Base-by-base conservation (phyloP, 495 filamentous ascomycete species). In the Daldinia vernicosa region DNA sequence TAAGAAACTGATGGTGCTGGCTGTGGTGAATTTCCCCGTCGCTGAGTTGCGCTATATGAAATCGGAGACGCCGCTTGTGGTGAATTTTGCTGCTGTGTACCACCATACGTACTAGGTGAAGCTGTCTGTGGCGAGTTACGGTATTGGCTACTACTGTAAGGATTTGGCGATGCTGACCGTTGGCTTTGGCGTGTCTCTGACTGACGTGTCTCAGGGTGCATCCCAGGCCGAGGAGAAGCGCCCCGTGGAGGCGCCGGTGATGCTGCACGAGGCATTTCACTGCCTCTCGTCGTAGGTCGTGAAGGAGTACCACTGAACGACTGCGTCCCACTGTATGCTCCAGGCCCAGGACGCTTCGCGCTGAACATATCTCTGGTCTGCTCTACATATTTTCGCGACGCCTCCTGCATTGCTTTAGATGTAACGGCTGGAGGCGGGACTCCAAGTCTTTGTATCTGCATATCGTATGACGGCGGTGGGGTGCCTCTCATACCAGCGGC, bases 371-470 rank as follows among this genome's bases (percentile, higher is more conserved):
- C 91, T 59, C 92, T 89, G 7, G 90, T 91, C 78, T 97, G 91
- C 58, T 90, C 89, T 50, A 92, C 88, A 76, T 95, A 97, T 74
- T 91, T 91, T 61, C 94, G 89, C 1, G 93, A 94, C 12, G 95
- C 91, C 74, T 95, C 90, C 71, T 97, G 90, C 96, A 99, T 99
- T 51, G 94, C 90, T 60, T 90, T 89, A 7, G 92, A 91, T 0
- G 96, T 98, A 67, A 94, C 93, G 11, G 96, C 96, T 0, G 95
- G 95, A 60, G 95, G 89, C 0, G 96, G 96, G 15, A 94, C 91
- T 64, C 91, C 96, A 12, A 99, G 88, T 47, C 93, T 87, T 86
- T 95, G 74, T 37, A 91, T 83, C 54, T 89, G 86, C 51, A 91
- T 89, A 70, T 92, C 88, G 74, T 98, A 98, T 0, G 92, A 91